These are phyloP conservation scores for Juncus inflexus DNA, from an alignment of 176 grass and related monocot genomes.

Conservation along the genomic window DNA sequence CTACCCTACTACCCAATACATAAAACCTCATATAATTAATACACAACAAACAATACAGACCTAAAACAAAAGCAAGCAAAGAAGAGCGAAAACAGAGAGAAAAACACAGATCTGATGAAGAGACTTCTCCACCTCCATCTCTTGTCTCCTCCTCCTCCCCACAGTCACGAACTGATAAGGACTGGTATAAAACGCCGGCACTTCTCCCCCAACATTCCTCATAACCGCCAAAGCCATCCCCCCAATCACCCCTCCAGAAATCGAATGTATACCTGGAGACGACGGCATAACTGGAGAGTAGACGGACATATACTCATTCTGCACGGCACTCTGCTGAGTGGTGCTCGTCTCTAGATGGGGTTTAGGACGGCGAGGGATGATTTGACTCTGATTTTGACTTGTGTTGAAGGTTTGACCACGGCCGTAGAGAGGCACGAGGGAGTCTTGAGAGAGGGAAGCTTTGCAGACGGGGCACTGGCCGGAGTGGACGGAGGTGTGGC, in stretches of 20 bases:
- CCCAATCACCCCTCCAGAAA: slow-evolving; percentile 42
- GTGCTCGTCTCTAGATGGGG: slow-evolving; percentile 19
- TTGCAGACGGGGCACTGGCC: slow-evolving; percentile 82
- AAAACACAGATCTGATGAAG: slow-evolving; percentile 84
- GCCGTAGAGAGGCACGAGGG: slow-evolving; percentile 81
- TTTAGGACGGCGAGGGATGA: slow-evolving; percentile 43
- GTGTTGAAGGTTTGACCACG: slow-evolving; percentile 46
- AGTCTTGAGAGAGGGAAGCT: slow-evolving; percentile 37
- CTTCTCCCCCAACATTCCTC: slow-evolving; percentile 26
- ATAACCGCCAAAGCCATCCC: slow-evolving; percentile 48
- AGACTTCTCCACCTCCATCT: slow-evolving; percentile 55
- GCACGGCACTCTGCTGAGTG: not conserved
- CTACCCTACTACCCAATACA: too few relatives aligned
- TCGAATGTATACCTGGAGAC: slow-evolving; percentile 38
- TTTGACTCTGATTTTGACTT: not conserved
- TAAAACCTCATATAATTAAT: too few relatives aligned
- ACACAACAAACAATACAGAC: too few relatives aligned
- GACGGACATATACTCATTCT: slow-evolving; percentile 15
- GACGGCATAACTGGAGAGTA: slow-evolving; percentile 1
- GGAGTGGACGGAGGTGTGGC: slow-evolving; percentile 22
- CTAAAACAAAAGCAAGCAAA: slow-evolving; percentile 75
- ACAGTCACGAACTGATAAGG: slow-evolving; percentile 31
- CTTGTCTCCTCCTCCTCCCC: slow-evolving; percentile 45
- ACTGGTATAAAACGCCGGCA: slow-evolving; percentile 28
- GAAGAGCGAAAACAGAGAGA: slow-evolving; percentile 45